Evolutionary conservation across 768 basidiomycete species (phyloP), one percentile per base, ranked within the genome.

Genomic region (Boletus rubroflammeus): DNA sequence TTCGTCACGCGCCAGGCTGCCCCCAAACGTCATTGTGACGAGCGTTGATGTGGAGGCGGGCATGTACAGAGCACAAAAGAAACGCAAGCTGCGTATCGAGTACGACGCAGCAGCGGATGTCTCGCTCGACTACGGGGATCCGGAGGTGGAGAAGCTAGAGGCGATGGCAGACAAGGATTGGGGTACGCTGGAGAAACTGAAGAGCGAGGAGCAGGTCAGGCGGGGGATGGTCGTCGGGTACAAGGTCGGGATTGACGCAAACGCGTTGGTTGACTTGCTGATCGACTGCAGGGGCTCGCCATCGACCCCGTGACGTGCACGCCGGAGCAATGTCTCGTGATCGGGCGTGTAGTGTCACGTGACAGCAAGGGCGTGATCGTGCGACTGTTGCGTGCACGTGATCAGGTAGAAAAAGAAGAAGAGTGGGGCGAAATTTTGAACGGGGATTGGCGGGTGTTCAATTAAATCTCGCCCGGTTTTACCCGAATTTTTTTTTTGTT

Each of bases 41-140:
- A 84, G 82, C 58, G 75, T 89, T 2, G 85, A 90, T 56, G 84
- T 89, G 25, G 86, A 87, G 60, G 78, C 74, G 25, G 78, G 74
- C 1, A 10, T 54, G 51, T 49, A 55, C 19, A 57, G 61, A 35
- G 73, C 72, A 54, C 69, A 70, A 52, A 77, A 73, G 58, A 76
- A 72, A 55, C 66, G 66, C 45, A 64, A 68, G 52, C 68, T 63
- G 32, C 60, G 55, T 13, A 29, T 52, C 46, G 75, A 81, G 55
- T 81, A 73, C 38, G 67, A 62, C 9, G 39, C 4, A 6, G 25
- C n/a, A n/a, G n/a, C n/a, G 5, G 44, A 42, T 4, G 3, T 57
- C 29, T 5, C n/a, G 19, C 53, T 59, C 8, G 62, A 64, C 31
- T 61, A 64, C 32, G 57, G 55, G 14, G 23, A 25, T 2, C 0